A percentile compares a stretch with the other conserved stretches of the same genome.
These are phyloP conservation scores for Raffaelea deltoideospora DNA, from an alignment of 2,329 filamentous ascomycete genomes.

Conservation along the genomic window DNA sequence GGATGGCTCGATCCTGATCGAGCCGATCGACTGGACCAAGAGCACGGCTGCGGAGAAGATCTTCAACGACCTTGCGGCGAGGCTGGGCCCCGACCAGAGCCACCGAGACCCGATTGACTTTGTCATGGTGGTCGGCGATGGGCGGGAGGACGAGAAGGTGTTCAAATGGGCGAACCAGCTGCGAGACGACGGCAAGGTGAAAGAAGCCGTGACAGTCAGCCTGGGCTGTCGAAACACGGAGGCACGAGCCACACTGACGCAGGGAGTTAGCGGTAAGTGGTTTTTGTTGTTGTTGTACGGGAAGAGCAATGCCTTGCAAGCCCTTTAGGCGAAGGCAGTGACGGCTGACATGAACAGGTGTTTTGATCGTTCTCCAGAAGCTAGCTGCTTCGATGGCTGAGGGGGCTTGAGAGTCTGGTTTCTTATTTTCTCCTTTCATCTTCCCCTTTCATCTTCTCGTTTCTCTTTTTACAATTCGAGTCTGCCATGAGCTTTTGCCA, in stretches of 20 bases:
- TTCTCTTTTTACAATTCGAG: neutral
- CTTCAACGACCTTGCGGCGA: slow-evolving; percentile 40
- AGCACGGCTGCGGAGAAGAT: slow-evolving; percentile 65
- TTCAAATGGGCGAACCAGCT: slow-evolving; percentile 88
- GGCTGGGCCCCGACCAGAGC: slow-evolving; percentile 17
- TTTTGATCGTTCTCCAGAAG: slow-evolving; percentile 9
- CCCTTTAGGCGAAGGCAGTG: too few relatives aligned
- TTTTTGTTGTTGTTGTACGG: too few relatives aligned
- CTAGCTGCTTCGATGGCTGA: slow-evolving; percentile 5
- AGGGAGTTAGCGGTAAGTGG: slow-evolving; percentile 82
- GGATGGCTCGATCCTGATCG: slow-evolving; percentile 69
- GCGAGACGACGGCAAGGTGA: slow-evolving; percentile 38
- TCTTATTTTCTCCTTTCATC: too few relatives aligned
- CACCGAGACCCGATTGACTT: slow-evolving; percentile 53
- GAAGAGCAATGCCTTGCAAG: too few relatives aligned
- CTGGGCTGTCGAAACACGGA: slow-evolving; percentile 79
- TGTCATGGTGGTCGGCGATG: slow-evolving; percentile 77
- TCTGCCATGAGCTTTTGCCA: too few relatives aligned
- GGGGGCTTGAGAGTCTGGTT: neutral
- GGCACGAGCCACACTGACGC: slow-evolving; percentile 69
- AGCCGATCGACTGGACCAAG: slow-evolving; percentile 79
- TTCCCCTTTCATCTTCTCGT: neutral
- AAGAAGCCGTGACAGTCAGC: slow-evolving; percentile 70
- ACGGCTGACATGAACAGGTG: slow-evolving; percentile 6
- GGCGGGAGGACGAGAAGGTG: slow-evolving; percentile 83